Evolutionary conservation across 805 yeast species (phyloP).

Genomic region (Metschnikowia borealis): DNA sequence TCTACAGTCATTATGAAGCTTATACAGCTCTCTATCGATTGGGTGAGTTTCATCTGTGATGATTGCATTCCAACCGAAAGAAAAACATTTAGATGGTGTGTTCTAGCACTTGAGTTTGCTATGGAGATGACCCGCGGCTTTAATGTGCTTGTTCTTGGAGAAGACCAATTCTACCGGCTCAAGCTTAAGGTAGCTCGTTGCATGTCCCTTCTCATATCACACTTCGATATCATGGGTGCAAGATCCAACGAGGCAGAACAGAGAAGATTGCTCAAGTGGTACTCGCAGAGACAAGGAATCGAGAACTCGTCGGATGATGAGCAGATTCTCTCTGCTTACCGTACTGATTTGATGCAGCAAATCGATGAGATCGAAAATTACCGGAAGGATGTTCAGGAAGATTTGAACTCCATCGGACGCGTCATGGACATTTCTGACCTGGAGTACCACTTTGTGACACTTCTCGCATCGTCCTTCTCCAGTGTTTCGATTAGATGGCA

Average conservation of each 20-base stretch:
- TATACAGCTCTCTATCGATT: slow-evolving; percentile 73
- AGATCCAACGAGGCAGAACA: slow-evolving; percentile 71
- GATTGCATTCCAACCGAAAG: slow-evolving; percentile 92
- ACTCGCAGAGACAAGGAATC: slow-evolving; percentile 50
- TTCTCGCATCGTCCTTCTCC: slow-evolving; percentile 83
- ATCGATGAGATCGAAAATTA: slow-evolving; percentile 59
- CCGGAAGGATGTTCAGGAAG: slow-evolving; percentile 43
- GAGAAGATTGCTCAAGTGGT: slow-evolving; percentile 51
- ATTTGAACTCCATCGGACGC: slow-evolving; percentile 62
- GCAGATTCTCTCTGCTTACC: slow-evolving; percentile 44
- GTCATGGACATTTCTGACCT: slow-evolving; percentile 84
- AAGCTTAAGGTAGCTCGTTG: slow-evolving; percentile 88
- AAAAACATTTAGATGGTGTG: slow-evolving; percentile 94
- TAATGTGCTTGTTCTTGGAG: slow-evolving; percentile 75
- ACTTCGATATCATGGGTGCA: slow-evolving; percentile 98
- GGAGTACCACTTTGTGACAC: slow-evolving; percentile 81
- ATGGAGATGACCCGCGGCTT: slow-evolving; percentile 91
- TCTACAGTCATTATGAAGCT: slow-evolving; percentile 67
- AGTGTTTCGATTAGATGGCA: slow-evolving; percentile 96
- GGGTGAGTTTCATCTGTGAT: slow-evolving; percentile 91
- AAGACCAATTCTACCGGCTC: slow-evolving; percentile 67
- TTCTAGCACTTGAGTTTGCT: slow-evolving; percentile 89
- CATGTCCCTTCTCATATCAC: slow-evolving; percentile 88
- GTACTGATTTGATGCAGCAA: slow-evolving; percentile 65
- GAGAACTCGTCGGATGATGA: slow-evolving; percentile 42